phyloP scores from a whole-genome alignment of 108 stramenopile genomes.

The Cyclostephanos tholiformis region DNA sequence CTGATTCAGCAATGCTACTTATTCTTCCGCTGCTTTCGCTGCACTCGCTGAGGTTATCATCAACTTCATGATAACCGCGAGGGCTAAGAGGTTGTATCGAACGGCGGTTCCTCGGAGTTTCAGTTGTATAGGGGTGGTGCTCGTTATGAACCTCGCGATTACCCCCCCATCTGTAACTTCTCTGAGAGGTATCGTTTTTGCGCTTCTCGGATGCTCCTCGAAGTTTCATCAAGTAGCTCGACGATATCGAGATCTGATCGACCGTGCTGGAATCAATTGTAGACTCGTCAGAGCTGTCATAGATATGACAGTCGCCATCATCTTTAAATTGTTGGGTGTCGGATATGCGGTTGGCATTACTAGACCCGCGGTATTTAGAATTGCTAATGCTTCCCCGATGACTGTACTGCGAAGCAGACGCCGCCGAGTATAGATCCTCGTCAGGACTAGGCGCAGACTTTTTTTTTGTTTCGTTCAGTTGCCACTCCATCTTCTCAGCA shows the following conservation, averaged over 20 bases:
- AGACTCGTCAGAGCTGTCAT: background rate
- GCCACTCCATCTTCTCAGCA: background rate
- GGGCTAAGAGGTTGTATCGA: background rate
- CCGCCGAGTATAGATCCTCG: constrained; percentile 10
- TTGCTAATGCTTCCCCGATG: background rate
- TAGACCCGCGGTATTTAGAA: background rate
- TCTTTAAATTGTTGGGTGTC: constrained; percentile 5
- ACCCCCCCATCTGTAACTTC: too few species aligned
- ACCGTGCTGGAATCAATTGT: background rate
- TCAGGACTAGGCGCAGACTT: background rate
- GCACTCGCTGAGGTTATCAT: background rate
- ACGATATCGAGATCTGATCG: background rate
- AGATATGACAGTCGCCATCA: background rate
- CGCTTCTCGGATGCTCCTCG: background rate
- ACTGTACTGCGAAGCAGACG: constrained; percentile 30
- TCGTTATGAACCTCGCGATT: background rate
- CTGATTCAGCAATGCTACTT: background rate
- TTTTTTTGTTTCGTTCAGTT: background rate
- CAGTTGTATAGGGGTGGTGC: background rate
- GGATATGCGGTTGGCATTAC: background rate
- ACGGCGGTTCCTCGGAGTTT: background rate
- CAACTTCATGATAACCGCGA: background rate
- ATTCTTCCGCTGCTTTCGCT: background rate
- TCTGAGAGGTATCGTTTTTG: background rate
- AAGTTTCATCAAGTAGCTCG: constrained; percentile 1